Base-by-base conservation (phyloP, 257 asterid species). In the Datura wrightii region DNA sequence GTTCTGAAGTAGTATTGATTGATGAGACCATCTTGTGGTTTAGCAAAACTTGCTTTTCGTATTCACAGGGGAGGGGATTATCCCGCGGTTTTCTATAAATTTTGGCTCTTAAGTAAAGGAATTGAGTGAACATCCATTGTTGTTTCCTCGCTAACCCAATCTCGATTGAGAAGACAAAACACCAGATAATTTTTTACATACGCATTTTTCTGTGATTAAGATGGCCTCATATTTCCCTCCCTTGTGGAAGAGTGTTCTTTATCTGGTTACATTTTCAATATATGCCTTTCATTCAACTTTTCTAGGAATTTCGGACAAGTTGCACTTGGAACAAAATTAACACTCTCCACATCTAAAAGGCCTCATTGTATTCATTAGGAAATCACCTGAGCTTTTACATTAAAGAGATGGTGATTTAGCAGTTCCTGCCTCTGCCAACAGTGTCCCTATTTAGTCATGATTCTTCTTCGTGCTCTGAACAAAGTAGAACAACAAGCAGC, bases 1-100 rank as follows among this genome's bases (percentile, higher is more conserved):
- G 58, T 18, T 72, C 80, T 46, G 80, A 19, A 46, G 41, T 72
- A 10, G 80, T 72, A 72, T 46, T 72, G 37, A 72, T 50, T 72
- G 56, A 44, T 72, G 58, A n/a, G 56, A 72, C 56, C 39, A 44
- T 72, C 80, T 71, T 42, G n/a, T 44, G 56, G 58, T 71, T 46
- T 72, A 44, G 80, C 10, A 19, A 44, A 5, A 11, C 58, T 46
- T 44, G 80, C 44, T 19, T 72, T 70, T 3, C 15, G 46, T 13
- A 44, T 46, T n/a, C 80, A 72, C 39, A 11, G 31, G 41, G 39
- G 58, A 72, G n/a, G 18, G 5, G 80, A 46, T 44, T 72, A 37
- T 19, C 31, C 58, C 58, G 34, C n/a, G 39, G n/a, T 72, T 72
- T 19, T 72, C 80, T 24, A 24, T 24, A 24, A 24, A 24, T 24